A percentile compares a stretch with the other conserved stretches of the same genome.
Evolutionary conservation across 202 grass and related monocot genomes (phyloP).

Genomic region (Panicum virgatum): DNA sequence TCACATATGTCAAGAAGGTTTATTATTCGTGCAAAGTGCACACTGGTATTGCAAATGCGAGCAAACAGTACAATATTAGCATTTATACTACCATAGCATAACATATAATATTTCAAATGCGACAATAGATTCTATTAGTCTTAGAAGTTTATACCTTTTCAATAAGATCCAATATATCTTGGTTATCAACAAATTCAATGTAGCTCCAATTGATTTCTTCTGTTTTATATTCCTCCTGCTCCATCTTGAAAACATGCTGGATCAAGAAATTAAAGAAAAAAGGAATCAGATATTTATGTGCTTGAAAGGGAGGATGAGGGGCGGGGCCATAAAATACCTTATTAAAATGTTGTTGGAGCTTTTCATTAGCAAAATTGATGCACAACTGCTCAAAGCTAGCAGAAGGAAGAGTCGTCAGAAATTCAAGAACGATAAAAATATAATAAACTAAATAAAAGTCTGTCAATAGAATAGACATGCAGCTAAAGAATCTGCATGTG

Average conservation of each 20-base stretch:
- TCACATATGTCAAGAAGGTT: background rate
- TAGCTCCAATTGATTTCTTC: conserved; percentile 93
- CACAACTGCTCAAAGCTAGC: conserved; percentile 92
- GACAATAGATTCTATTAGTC: background rate
- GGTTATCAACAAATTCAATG: conserved; percentile 91
- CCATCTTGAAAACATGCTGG: conserved; percentile 96
- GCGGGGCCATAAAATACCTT: conserved; percentile 48
- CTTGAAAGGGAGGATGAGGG: conserved; percentile 7
- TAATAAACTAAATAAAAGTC: background rate
- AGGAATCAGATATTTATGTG: conserved; percentile 23
- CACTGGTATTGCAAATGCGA: background rate
- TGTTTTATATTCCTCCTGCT: conserved; percentile 86
- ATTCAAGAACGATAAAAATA: conserved; percentile 26
- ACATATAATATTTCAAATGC: background rate
- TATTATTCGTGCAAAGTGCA: background rate
- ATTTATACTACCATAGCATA: conserved; percentile 4
- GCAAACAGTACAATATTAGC: background rate
- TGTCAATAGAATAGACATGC: too few relatives aligned
- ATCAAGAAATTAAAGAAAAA: conserved; percentile 37
- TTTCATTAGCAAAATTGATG: conserved; percentile 91
- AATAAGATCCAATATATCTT: conserved; percentile 87
- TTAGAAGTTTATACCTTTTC: conserved; percentile 64
- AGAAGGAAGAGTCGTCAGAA: conserved; percentile 38
- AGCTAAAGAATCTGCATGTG: too few relatives aligned
- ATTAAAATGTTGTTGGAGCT: conserved; percentile 94